Base-by-base conservation (phyloP, 768 basidiomycete species). In the Rhodotorula kratochvilovae region DNA sequence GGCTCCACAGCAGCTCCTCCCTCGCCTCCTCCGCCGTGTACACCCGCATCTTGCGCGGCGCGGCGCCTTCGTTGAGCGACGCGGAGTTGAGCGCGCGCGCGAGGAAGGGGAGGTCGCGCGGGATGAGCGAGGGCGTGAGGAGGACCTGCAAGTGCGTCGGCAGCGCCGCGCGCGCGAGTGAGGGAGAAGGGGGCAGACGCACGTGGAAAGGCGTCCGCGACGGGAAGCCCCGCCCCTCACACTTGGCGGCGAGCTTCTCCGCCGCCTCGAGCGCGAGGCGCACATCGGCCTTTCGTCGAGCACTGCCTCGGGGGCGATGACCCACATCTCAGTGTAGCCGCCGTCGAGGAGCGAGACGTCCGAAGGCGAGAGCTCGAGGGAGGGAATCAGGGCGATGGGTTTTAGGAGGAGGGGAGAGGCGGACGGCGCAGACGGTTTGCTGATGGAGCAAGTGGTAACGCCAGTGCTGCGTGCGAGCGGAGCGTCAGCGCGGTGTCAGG, bases 271-370 rank as follows among this genome's bases (percentile, higher is more conserved):
- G 36, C 31, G 68, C 73, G 11, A 35, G 7, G 25, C 35, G 15
- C 29, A 74, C 36, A 31, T 61, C 59, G 7, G n/a, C 45, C 43
- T 50, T 60, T 46, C 36, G 19, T 13, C 35, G 7, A 50, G 48
- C 6, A 42, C 51, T 16, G 1, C 2, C 17, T 39, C 53, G 2
- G 69, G 68, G 4, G 67, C 66, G 27, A 70, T 2, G 45, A 74
- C 43, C 58, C 58, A 70, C 46, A 35, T 29, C 60, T 74, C 73
- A 45, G 63, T 53, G 27, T 31, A 61, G 0, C 60, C 70, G 48
- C 63, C 70, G 56, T 75, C 74, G 39, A 72, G 16, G 43, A 75
- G 15, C n/a, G 56, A 43, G 50, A 72, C 64, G 16, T 36, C 7
- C 5, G 29, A 19, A 8, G 13, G 36, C 12, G 66, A 50, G 27